A percentile compares a stretch with the other conserved stretches of the same genome.
Conservation (phyloP, 75 land plant genomes). For the Adiantum capillusveneris region DNA sequence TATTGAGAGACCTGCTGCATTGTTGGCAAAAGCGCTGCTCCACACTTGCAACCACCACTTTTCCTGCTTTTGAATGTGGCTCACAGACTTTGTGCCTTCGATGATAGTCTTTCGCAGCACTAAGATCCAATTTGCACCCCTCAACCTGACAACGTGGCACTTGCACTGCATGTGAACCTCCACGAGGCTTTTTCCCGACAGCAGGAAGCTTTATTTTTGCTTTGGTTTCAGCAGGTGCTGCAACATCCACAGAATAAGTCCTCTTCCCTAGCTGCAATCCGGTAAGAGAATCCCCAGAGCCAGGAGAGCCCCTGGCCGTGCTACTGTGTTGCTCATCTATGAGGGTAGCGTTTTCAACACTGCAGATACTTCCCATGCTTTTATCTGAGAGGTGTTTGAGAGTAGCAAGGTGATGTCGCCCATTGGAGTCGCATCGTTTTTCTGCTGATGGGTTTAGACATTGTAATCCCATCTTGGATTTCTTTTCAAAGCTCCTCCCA, state of each 20-base stretch:
- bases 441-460: too few species aligned
- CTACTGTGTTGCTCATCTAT: not conserved
- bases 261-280: slow-evolving; percentile 67
- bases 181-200: too few species aligned
- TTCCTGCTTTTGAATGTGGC: slow-evolving; percentile 57
- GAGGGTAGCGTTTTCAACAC: too few species aligned
- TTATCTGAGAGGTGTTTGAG: not conserved
- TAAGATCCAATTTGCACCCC: slow-evolving; percentile 43
- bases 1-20: slow-evolving; percentile 65
- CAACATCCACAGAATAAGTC: slow-evolving; percentile 47
- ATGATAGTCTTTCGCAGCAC: slow-evolving; percentile 57
- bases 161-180: not conserved
- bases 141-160: slow-evolving; percentile 63
- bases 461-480: too few species aligned
- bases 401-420: too few species aligned
- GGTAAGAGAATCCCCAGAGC: slow-evolving; percentile 31
- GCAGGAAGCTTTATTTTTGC: too few species aligned
- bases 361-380: not conserved
- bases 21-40: slow-evolving; percentile 76
- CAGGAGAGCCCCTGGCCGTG: slow-evolving; percentile 8
- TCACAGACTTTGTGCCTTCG: slow-evolving; percentile 68
- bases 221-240: not conserved
- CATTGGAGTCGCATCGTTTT: too few species aligned
- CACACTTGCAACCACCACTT: slow-evolving; percentile 32
- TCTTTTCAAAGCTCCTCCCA: too few species aligned